Percentiles rank a stretch among this genome's conserved stretches.
These are phyloP conservation scores for Eutreptiella sp. DNA, from an alignment of 208 protist species.

Conservation along the genomic window DNA sequence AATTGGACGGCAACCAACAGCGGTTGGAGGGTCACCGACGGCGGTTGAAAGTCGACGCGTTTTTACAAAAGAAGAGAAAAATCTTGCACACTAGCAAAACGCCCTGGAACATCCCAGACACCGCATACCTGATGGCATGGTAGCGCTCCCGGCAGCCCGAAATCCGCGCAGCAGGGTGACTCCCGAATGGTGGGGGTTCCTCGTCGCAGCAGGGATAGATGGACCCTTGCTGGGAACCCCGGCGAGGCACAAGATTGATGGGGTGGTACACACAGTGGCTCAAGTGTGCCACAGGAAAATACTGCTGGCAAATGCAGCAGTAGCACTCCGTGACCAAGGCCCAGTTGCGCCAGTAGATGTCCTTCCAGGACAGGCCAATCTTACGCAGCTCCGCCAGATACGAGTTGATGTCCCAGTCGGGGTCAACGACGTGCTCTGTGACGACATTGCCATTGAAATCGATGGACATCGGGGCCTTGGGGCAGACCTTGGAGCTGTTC, in stretches of 20 bases:
- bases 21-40: no score
- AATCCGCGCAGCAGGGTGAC: not conserved
- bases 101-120: no score
- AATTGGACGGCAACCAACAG: no score
- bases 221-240: conserved; percentile 1
- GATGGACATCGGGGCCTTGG: conserved; percentile 29
- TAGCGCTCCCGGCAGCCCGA: conserved; percentile 24
- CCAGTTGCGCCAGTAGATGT: conserved; percentile 39
- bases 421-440: conserved; percentile 22
- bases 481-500: conserved; percentile 25
- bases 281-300: conserved; percentile 19
- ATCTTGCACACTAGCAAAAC: no score
- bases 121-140: no score
- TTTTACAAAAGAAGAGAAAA: no score
- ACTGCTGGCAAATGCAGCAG: conserved; percentile 18
- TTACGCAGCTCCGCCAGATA: conserved; percentile 27
- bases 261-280: conserved; percentile 31
- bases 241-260: conserved; percentile 12
- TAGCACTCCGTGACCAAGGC: conserved; percentile 12
- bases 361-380: conserved; percentile 33
- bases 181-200: conserved; percentile 23
- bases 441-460: conserved; percentile 36
- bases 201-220: conserved; percentile 34
- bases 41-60: no score
- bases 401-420: conserved; percentile 17